Conservation (phyloP, 1,139 yeast genomes). For the Candida dubliniensis region DNA sequence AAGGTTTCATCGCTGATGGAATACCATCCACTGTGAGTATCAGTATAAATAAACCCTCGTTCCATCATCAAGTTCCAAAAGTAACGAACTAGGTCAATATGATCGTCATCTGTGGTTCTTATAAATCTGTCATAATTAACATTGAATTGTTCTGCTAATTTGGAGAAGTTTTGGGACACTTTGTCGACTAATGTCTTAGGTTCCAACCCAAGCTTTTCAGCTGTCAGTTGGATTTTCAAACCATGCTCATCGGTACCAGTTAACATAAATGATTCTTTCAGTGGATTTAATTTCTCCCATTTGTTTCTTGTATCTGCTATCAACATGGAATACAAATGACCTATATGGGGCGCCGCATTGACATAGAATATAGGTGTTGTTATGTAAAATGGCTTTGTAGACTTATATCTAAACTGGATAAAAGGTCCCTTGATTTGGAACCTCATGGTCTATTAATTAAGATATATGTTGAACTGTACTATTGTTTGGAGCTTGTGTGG, state of each 20-base stretch:
- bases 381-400: slow-evolving; percentile 48
- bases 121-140: slow-evolving; percentile 75
- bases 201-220: slow-evolving; percentile 46
- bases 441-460: neutral
- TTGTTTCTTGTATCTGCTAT: slow-evolving; percentile 75
- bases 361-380: slow-evolving; percentile 97
- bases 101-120: slow-evolving; percentile 87
- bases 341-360: slow-evolving; percentile 92
- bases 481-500: neutral
- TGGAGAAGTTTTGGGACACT: slow-evolving; percentile 62
- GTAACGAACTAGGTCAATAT: slow-evolving; percentile 57
- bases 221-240: slow-evolving; percentile 76
- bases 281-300: slow-evolving; percentile 58
- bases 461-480: neutral
- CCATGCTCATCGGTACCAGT: slow-evolving; percentile 99
- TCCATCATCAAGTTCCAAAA: slow-evolving; percentile 67
- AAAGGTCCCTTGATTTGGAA: neutral
- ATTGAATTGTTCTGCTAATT: slow-evolving; percentile 55
- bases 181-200: slow-evolving; percentile 75
- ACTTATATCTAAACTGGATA: slow-evolving; percentile 5
- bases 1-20: slow-evolving; percentile 93
- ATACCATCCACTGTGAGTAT: slow-evolving; percentile 91
- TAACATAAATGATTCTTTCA: slow-evolving; percentile 50
- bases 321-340: slow-evolving; percentile 88
- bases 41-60: slow-evolving; percentile 74